A percentile compares a stretch with the other conserved stretches of the same genome.
Evolutionary conservation across 805 yeast species (phyloP).

Genomic region (Candida sakaeoensis): DNA sequence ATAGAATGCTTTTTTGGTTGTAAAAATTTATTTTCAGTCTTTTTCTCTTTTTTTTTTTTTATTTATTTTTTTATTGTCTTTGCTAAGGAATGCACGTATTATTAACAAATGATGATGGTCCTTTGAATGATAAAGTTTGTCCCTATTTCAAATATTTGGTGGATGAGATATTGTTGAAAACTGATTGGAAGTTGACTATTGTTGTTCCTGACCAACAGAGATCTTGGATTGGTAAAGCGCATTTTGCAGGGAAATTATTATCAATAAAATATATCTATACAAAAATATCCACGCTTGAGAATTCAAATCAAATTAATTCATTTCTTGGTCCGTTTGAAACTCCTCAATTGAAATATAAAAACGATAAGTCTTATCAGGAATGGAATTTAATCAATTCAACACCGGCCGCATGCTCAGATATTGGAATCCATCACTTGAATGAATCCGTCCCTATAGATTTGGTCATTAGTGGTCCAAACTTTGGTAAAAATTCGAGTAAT

Average conservation of each 20-base stretch:
- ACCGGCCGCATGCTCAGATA: slow-evolving; percentile 93
- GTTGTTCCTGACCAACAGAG: slow-evolving; percentile 82
- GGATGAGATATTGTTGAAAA: slow-evolving; percentile 55
- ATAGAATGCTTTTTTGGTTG: neutral
- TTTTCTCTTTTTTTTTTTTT: slow-evolving; percentile 5
- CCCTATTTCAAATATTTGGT: slow-evolving; percentile 84
- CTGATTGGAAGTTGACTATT: slow-evolving; percentile 83
- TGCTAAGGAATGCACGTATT: slow-evolving; percentile 42
- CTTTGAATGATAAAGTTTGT: slow-evolving; percentile 71
- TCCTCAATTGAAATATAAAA: slow-evolving; percentile 40
- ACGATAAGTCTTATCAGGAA: slow-evolving; percentile 49
- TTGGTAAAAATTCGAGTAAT: slow-evolving; percentile 88
- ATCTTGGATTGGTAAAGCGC: slow-evolving; percentile 98
- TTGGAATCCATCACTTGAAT: slow-evolving; percentile 75
- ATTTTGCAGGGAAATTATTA: slow-evolving; percentile 72
- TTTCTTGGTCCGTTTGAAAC: slow-evolving; percentile 66
- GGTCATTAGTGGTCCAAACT: slow-evolving; percentile 93
- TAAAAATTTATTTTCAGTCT: neutral
- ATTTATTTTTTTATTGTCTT: neutral
- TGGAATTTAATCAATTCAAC: slow-evolving; percentile 91
- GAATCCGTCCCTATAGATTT: slow-evolving; percentile 67
- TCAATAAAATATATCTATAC: slow-evolving; percentile 65
- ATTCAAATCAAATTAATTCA: slow-evolving; percentile 25
- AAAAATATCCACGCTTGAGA: slow-evolving; percentile 36
- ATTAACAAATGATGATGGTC: slow-evolving; percentile 95